Base-by-base conservation (phyloP, 768 basidiomycete species). In the Mycena filopes region DNA sequence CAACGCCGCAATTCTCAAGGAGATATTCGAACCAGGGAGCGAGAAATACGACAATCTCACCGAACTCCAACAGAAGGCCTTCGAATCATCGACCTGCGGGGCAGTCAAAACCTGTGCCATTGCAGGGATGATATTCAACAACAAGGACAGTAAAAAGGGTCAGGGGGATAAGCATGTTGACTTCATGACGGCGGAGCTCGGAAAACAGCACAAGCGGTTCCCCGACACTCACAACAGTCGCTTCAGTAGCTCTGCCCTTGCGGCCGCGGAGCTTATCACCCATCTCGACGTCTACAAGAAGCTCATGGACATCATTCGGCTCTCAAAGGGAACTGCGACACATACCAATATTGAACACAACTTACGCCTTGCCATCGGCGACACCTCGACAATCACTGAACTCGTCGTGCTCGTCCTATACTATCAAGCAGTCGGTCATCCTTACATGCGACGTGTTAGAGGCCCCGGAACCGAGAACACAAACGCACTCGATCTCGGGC, bases 141-240 rank as follows among this genome's bases (percentile, higher is more conserved):
- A 75, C 65, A 74, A 73, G 54, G 71, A 73, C 16, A 63, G 73
- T 28, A 76, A 73, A 42, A 74, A 74, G 28, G 75, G 75, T 46
- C 67, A 69, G 21, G 62, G 23, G 2, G 55, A 63, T 33, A 10
- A 21, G 1, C 59, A 63, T 20, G 20, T 58, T 12, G 57, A 58
- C 13, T 58, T 58, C 29, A 58, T 58, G 57, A 58, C 45, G 1
- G 16, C 2, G 2, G 21, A 26, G 20, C 45, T 49, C 11, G 46
- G 57, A 6, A 48, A 58, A 29, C 31, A 26, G 21, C 57, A 58
- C 26, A 23, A 12, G 6, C 3, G 36, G 29, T 58, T 58, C 23
- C 57, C 57, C 3, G 57, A 58, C 33, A 58, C 57, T 2, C 47
- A 16, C 25, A 58, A 58, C 41, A 49, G 25, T 41, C 57, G 57